Conservation (phyloP, 177 flowering plant genomes). For the Vitis hybrid region DNA sequence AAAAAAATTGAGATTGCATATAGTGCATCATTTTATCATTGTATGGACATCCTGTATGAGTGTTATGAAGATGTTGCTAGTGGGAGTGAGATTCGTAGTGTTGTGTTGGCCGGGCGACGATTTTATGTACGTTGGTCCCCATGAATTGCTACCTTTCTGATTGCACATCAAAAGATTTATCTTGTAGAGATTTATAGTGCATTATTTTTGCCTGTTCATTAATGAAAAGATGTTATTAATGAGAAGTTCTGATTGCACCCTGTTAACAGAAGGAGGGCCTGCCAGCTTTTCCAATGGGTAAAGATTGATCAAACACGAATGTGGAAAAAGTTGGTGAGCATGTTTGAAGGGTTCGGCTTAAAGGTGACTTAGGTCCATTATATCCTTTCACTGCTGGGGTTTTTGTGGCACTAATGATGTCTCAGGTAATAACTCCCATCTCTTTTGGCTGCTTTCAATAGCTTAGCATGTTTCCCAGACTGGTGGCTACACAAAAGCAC, state of each 20-base stretch:
- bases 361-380: slow-evolving; percentile 88
- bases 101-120: slow-evolving; percentile 93
- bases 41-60: slow-evolving; percentile 90
- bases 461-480: too few relatives aligned
- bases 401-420: slow-evolving; percentile 94
- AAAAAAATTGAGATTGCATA: slow-evolving; percentile 79
- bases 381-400: slow-evolving; percentile 96
- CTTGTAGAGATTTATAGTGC: too few relatives aligned
- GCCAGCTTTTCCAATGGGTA: slow-evolving; percentile 97
- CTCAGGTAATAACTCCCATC: slow-evolving; percentile 58
- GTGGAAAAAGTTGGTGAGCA: slow-evolving; percentile 95
- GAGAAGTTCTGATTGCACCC: too few relatives aligned
- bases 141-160: not conserved
- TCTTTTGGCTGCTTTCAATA: too few relatives aligned
- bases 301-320: slow-evolving; percentile 88
- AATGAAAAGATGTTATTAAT: too few relatives aligned
- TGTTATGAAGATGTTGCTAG: slow-evolving; percentile 95
- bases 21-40: slow-evolving; percentile 91
- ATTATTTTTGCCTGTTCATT: too few relatives aligned
- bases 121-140: slow-evolving; percentile 57
- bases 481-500: too few relatives aligned
- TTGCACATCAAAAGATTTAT: not conserved
- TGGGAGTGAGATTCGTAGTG: slow-evolving; percentile 90
- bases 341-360: slow-evolving; percentile 68
- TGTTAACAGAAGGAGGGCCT: slow-evolving; percentile 71